A percentile compares a stretch with the other conserved stretches of the same genome.
Evolutionary conservation across 192 early-diverging fungal species (phyloP).

Genomic region (Phlyctochytrium planicorne): DNA sequence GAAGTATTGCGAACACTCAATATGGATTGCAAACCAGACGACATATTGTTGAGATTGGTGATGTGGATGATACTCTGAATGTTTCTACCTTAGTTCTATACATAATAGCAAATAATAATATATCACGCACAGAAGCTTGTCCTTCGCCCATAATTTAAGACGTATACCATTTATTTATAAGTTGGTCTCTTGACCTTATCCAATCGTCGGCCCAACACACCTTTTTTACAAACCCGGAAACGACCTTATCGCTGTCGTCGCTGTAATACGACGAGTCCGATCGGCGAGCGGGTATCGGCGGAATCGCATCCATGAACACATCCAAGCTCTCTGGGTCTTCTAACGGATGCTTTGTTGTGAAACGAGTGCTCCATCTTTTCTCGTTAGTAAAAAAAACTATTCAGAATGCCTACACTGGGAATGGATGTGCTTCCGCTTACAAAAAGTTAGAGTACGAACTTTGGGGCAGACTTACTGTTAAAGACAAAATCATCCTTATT

Average conservation of each 20-base stretch:
- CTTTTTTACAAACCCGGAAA: slow-evolving; percentile 12
- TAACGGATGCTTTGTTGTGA: slow-evolving; percentile 10
- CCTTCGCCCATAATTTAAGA: too few species aligned
- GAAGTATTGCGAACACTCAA: too few species aligned
- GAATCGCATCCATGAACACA: not conserved
- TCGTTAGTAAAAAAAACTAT: not conserved
- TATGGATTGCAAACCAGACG: too few species aligned
- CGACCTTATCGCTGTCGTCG: slow-evolving; percentile 15
- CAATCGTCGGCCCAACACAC: slow-evolving; percentile 25
- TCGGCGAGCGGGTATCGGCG: not conserved
- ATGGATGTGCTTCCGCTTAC: slow-evolving; percentile 30
- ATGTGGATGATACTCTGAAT: too few species aligned
- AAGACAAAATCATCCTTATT: slow-evolving; percentile 20
- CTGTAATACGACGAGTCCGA: slow-evolving; percentile 7
- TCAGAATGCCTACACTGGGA: slow-evolving; percentile 15
- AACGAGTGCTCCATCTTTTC: slow-evolving; percentile 10
- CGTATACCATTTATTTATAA: too few species aligned
- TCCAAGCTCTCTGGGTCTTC: not conserved
- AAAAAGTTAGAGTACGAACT: not conserved
- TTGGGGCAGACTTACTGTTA: slow-evolving; percentile 16
- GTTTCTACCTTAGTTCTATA: too few species aligned
- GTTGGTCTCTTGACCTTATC: too few species aligned
- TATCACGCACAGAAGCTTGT: too few species aligned
- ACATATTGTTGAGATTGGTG: too few species aligned
- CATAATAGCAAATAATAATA: too few species aligned